Percentiles rank a stretch among this genome's conserved stretches.
Conservation (phyloP, 371 early-diverging fungal species). For the Phascolomyces articulosus region DNA sequence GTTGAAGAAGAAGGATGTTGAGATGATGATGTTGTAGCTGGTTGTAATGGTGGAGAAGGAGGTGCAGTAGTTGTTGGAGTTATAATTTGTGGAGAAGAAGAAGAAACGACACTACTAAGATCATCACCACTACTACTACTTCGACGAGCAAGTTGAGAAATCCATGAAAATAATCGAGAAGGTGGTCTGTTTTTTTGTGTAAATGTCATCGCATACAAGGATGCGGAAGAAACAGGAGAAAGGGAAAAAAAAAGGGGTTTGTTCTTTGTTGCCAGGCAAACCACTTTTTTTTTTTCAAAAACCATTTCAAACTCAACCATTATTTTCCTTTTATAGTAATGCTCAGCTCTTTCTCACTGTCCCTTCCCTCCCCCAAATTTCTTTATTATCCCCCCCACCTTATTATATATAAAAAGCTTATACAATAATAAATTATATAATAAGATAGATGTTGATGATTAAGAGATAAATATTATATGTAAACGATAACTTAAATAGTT, state of each 20-base stretch:
- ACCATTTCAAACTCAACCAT: neutral
- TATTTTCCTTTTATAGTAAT: too few relatives aligned
- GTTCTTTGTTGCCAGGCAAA: too few relatives aligned
- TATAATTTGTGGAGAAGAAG: slow-evolving; percentile 2
- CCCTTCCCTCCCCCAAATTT: too few relatives aligned
- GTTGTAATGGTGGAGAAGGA: slow-evolving; percentile 16
- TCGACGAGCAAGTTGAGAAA: slow-evolving; percentile 18
- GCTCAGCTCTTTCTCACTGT: too few relatives aligned
- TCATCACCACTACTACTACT: slow-evolving; percentile 13
- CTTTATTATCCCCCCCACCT: too few relatives aligned
- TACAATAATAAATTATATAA: too few relatives aligned
- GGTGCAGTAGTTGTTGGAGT: slow-evolving; percentile 29
- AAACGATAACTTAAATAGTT: too few relatives aligned
- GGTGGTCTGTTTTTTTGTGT: slow-evolving; percentile 12
- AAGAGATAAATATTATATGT: too few relatives aligned
- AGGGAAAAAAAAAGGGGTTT: neutral
- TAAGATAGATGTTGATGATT: too few relatives aligned
- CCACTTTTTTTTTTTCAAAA: neutral
- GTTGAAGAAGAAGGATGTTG: neutral
- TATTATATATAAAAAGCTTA: too few relatives aligned
- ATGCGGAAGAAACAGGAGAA: slow-evolving; percentile 3
- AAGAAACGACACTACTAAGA: neutral
- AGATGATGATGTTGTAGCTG: neutral
- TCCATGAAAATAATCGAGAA: slow-evolving; percentile 20
- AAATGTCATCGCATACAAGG: slow-evolving; percentile 11